phyloP scores from a whole-genome alignment of 2,329 filamentous ascomycete genomes.

The Xylaria sp. region DNA sequence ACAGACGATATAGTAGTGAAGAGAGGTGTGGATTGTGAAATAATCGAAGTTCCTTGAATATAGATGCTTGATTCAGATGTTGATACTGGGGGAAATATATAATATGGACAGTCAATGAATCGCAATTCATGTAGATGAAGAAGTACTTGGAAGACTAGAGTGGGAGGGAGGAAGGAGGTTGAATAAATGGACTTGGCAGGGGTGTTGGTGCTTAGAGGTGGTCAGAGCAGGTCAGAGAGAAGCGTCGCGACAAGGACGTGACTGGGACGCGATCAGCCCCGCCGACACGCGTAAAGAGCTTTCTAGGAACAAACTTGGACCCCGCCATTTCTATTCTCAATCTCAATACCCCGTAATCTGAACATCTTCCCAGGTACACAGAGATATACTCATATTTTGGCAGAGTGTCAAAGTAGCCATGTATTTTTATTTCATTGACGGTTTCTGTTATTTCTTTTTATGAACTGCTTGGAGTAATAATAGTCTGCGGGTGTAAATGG shows the following conservation, averaged over 20 bases:
- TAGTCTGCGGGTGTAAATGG: too few species aligned
- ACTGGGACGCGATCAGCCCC: constrained; percentile 17
- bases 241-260: constrained; percentile 23
- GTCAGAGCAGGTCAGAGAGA: too few species aligned
- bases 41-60: background rate
- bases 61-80: background rate
- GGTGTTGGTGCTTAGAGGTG: background rate
- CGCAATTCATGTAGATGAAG: background rate
- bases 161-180: constrained; percentile 6
- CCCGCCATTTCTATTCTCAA: too few species aligned
- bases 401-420: too few species aligned
- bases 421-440: too few species aligned
- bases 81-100: background rate
- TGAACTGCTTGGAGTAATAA: background rate
- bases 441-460: too few species aligned
- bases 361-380: too few species aligned
- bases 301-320: background rate
- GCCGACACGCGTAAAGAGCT: constrained; percentile 5
- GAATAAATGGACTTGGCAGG: background rate
- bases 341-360: too few species aligned
- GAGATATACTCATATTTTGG: too few species aligned
- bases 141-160: background rate
- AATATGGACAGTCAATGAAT: background rate
- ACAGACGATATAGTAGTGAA: background rate
- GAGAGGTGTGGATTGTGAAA: background rate